These are phyloP conservation scores for Candida pseudocylindracea DNA, from an alignment of 1,139 yeast genomes.

Conservation along the genomic window DNA sequence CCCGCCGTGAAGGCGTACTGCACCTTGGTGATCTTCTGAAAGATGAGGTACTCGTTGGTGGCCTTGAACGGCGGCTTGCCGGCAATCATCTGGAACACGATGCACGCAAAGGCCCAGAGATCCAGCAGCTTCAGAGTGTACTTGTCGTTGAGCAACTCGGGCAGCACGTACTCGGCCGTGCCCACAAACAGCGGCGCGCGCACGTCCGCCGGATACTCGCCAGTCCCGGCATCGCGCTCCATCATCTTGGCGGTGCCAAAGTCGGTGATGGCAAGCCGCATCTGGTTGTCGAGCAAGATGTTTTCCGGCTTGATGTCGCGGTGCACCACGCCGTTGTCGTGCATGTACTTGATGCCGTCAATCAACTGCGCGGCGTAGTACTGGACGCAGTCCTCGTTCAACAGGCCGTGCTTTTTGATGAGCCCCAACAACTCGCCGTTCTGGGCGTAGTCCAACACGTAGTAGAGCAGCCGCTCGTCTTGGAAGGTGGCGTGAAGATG, in stretches of 20 bases:
- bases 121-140: constrained; percentile 76
- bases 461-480: constrained; percentile 49
- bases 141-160: constrained; percentile 72
- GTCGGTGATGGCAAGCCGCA: constrained; percentile 83
- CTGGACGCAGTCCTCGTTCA: constrained; percentile 21
- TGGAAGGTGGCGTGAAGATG: constrained; percentile 62
- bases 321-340: constrained; percentile 1
- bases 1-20: constrained; percentile 48
- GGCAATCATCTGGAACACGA: constrained; percentile 77
- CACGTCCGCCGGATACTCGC: constrained; percentile 13
- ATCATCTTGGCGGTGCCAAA: constrained; percentile 91
- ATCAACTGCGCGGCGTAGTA: background rate
- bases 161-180: constrained; percentile 59
- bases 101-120: constrained; percentile 94
- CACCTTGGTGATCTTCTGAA: constrained; percentile 73
- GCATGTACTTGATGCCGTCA: constrained; percentile 1
- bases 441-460: constrained; percentile 60
- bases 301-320: constrained; percentile 1
- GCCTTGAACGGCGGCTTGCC: constrained; percentile 96
- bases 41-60: constrained; percentile 80
- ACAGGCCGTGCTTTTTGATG: constrained; percentile 31
- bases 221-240: constrained; percentile 14
- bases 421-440: constrained; percentile 54
- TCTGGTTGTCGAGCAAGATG: constrained; percentile 35
- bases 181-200: constrained; percentile 15